Conservation (phyloP, 2,329 filamentous ascomycete genomes). For the Cytospora paraplurivora region DNA sequence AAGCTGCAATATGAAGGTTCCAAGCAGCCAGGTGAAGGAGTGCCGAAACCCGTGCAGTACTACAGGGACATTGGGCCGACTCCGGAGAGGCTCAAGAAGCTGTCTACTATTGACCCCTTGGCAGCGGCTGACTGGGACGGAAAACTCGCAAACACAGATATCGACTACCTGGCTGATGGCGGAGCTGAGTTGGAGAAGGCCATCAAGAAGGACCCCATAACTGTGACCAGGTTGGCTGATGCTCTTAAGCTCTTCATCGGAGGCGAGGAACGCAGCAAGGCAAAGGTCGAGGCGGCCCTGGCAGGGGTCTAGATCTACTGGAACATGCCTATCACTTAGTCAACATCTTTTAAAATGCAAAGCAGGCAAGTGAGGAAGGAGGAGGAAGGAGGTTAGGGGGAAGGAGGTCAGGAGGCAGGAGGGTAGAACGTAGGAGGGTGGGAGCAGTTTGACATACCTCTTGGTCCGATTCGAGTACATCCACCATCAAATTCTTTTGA, state of each 20-base stretch:
- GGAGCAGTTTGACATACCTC: too few species aligned
- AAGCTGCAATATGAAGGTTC: conserved; percentile 41
- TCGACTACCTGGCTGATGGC: conserved; percentile 50
- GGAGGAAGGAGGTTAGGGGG: too few species aligned
- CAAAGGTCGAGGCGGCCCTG: conserved; percentile 37
- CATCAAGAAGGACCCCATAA: conserved; percentile 43
- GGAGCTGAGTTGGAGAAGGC: conserved; percentile 47
- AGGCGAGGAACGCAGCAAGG: conserved; percentile 37
- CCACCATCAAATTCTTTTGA: too few species aligned
- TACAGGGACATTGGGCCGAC: conserved; percentile 41
- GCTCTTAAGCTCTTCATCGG: conserved; percentile 44
- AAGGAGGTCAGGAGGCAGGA: too few species aligned
- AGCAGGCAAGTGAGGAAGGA: too few species aligned
- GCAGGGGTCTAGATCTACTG: not conserved
- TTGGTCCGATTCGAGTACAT: too few species aligned
- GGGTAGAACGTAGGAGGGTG: too few species aligned
- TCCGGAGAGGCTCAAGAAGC: conserved; percentile 39
- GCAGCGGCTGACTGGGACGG: conserved; percentile 42
- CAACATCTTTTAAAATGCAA: too few species aligned
- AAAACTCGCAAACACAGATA: conserved; percentile 42
- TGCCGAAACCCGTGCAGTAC: conserved; percentile 44
- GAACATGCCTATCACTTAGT: too few species aligned
- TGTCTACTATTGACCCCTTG: conserved; percentile 44
- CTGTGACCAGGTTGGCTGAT: conserved; percentile 41
- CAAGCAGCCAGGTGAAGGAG: conserved; percentile 42